Conservation (phyloP, 1,139 yeast species). For the Yamadazyma songkhlaensis region DNA sequence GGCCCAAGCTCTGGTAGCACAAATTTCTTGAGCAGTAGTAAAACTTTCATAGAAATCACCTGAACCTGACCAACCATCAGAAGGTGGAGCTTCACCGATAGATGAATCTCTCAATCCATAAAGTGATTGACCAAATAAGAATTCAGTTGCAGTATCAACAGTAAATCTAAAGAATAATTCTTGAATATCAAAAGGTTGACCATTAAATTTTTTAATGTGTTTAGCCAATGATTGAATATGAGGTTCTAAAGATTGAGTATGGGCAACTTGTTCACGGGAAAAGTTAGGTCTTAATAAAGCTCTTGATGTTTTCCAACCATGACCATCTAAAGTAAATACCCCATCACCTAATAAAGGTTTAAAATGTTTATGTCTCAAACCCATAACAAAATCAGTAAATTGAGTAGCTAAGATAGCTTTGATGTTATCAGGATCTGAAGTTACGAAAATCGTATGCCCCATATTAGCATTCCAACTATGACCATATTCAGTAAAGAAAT, state of each 20-base stretch:
- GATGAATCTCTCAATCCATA: conserved; percentile 28
- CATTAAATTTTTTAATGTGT: conserved; percentile 24
- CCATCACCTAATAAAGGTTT: conserved; percentile 51
- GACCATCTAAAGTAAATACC: conserved; percentile 53
- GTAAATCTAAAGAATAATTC: conserved; percentile 36
- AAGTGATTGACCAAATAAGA: conserved; percentile 39
- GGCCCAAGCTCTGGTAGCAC: conserved; percentile 28
- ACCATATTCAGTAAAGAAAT: conserved; percentile 9
- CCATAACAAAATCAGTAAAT: conserved; percentile 50
- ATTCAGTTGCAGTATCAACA: conserved; percentile 41
- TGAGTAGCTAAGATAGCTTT: conserved; percentile 37
- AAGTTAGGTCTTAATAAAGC: conserved; percentile 56
- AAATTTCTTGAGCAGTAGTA: conserved; percentile 26
- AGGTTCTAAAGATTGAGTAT: conserved; percentile 40
- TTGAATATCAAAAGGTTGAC: conserved; percentile 31
- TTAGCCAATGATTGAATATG: conserved; percentile 38
- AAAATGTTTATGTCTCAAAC: conserved; percentile 38
- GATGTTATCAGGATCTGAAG: conserved; percentile 29
- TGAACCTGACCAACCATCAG: conserved; percentile 18
- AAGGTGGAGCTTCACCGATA: conserved; percentile 21
- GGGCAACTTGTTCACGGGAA: conserved; percentile 49
- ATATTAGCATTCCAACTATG: conserved; percentile 14
- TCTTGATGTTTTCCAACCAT: conserved; percentile 55
- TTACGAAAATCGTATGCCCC: conserved; percentile 18
- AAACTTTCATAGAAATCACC: conserved; percentile 27